These are phyloP conservation scores for Crithidia acanthocephali DNA, from an alignment of 208 protist genomes.

Conservation along the genomic window DNA sequence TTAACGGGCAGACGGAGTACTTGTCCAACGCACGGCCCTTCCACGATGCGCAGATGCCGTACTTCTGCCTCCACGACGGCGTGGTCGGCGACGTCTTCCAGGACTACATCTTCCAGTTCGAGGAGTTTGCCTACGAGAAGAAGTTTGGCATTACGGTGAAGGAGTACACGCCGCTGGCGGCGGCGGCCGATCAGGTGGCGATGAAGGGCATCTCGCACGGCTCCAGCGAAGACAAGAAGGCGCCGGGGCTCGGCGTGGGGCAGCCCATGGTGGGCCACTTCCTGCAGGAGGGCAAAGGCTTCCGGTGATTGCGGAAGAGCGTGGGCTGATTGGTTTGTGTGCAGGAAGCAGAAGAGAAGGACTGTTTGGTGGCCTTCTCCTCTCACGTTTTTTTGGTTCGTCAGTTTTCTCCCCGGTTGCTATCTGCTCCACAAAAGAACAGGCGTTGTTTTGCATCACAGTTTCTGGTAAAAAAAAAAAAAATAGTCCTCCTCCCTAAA, in stretches of 20 bases:
- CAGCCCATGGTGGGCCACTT: conserved; percentile 86
- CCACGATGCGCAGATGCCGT: conserved; percentile 88
- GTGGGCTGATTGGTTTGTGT: not conserved
- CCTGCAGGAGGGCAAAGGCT: conserved; percentile 77
- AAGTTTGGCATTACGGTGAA: conserved; percentile 77
- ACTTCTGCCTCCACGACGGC: conserved; percentile 89
- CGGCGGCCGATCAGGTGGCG: conserved; percentile 64
- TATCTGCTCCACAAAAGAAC: not conserved
- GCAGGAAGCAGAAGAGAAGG: too few species aligned
- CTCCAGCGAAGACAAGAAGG: conserved; percentile 24
- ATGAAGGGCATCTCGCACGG: conserved; percentile 49
- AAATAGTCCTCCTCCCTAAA: not conserved
- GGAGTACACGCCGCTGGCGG: conserved; percentile 75
- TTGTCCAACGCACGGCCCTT: conserved; percentile 70
- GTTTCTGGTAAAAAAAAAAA: conserved; percentile 2
- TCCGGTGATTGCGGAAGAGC: conserved; percentile 30
- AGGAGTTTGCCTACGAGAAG: conserved; percentile 91
- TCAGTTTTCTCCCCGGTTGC: not conserved
- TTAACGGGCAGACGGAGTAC: conserved; percentile 90
- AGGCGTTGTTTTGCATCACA: not conserved
- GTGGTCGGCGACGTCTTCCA: conserved; percentile 82
- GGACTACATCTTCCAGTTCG: conserved; percentile 89
- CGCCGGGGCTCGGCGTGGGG: conserved; percentile 27
- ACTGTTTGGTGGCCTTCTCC: too few species aligned
- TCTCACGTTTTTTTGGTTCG: not conserved